Evolutionary conservation across 768 basidiomycete genomes (phyloP).

Genomic region (Boletus edulis): DNA sequence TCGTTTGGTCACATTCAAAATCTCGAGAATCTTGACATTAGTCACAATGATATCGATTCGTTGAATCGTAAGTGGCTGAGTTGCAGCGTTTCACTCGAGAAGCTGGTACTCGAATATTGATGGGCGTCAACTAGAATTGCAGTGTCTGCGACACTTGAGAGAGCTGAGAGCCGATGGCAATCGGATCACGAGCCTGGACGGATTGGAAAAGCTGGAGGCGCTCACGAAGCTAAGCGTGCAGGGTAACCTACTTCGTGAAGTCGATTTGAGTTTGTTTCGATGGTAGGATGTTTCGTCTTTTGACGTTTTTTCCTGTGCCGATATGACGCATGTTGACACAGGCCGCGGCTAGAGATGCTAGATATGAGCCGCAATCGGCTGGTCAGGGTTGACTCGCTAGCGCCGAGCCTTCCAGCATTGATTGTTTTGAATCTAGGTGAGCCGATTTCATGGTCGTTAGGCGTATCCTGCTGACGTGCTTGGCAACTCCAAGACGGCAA

Average conservation of each 20-base stretch:
- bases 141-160: slow-evolving; percentile 78
- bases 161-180: slow-evolving; percentile 92
- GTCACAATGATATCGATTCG: slow-evolving; percentile 85
- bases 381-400: slow-evolving; percentile 55
- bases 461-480: slow-evolving; percentile 14
- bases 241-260: slow-evolving; percentile 61
- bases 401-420: slow-evolving; percentile 53
- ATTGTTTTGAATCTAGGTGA: slow-evolving; percentile 80
- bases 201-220: slow-evolving; percentile 74
- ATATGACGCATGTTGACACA: slow-evolving; percentile 13
- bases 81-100: neutral
- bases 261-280: slow-evolving; percentile 59
- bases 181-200: slow-evolving; percentile 67
- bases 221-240: slow-evolving; percentile 83
- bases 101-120: neutral
- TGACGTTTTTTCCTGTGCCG: slow-evolving; percentile 6
- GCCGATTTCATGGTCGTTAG: slow-evolving; percentile 34
- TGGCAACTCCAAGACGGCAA: slow-evolving; percentile 63
- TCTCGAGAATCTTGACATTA: slow-evolving; percentile 88
- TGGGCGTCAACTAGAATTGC: slow-evolving; percentile 57
- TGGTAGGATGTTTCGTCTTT: slow-evolving; percentile 50
- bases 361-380: slow-evolving; percentile 79
- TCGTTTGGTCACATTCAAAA: slow-evolving; percentile 86
- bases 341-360: slow-evolving; percentile 73
- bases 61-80: slow-evolving; percentile 65